Evolutionary conservation across 352 stramenopile species (phyloP).

Genomic region (Globisporangium abappressorium): DNA sequence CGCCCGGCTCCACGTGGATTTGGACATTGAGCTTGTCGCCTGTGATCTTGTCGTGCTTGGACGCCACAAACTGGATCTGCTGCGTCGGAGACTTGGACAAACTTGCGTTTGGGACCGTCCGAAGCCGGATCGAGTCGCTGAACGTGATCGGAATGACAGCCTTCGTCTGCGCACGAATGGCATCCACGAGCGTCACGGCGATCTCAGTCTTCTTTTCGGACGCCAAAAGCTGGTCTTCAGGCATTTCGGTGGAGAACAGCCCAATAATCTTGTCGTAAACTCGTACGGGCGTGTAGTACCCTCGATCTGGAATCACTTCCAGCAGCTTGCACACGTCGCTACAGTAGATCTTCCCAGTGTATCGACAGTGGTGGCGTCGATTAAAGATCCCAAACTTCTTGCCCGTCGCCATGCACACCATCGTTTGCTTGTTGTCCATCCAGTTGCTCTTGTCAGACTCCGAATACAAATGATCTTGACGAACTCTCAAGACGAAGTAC

Average conservation of each 20-base stretch:
- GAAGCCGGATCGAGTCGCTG: conserved; percentile 55
- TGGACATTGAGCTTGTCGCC: conserved; percentile 41
- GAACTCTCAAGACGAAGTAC: conserved; percentile 73
- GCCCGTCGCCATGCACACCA: conserved; percentile 82
- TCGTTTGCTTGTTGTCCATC: conserved; percentile 80
- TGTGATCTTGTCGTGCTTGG: conserved; percentile 38
- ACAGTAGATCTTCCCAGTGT: conserved; percentile 85
- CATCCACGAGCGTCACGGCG: conserved; percentile 78
- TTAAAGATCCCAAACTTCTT: conserved; percentile 89
- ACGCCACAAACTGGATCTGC: conserved; percentile 61
- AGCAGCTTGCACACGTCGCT: conserved; percentile 80
- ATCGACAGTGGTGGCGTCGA: conserved; percentile 84
- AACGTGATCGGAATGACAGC: conserved; percentile 73
- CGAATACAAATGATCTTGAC: conserved; percentile 41
- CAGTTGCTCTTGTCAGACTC: conserved; percentile 82
- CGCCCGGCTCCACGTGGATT: conserved; percentile 59
- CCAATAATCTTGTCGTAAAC: conserved; percentile 79
- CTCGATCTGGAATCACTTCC: conserved; percentile 73
- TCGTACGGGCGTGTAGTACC: conserved; percentile 76
- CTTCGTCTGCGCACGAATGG: conserved; percentile 49
- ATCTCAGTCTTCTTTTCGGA: conserved; percentile 90
- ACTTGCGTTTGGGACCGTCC: conserved; percentile 35
- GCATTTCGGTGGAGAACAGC: conserved; percentile 80
- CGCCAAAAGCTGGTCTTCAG: conserved; percentile 72
- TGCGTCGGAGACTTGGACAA: conserved; percentile 60